A percentile compares a stretch with the other conserved stretches of the same genome.
Conservation (phyloP, 1,284 basidiomycete species). For the Trichosporon sp. region DNA sequence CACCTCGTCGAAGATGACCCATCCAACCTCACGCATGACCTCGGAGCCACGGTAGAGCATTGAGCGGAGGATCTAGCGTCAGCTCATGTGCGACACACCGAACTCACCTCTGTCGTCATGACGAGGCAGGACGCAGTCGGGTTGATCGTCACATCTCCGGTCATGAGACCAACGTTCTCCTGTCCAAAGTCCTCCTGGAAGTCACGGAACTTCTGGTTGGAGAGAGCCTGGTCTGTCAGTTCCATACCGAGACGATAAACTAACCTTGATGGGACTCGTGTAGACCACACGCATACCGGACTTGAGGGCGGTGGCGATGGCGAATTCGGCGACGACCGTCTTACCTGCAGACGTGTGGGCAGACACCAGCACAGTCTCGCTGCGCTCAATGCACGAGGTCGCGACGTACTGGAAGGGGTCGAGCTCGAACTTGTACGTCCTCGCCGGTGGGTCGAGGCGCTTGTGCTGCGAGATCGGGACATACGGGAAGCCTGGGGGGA, state of each 20-base stretch:
- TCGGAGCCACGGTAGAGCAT: slow-evolving; percentile 99
- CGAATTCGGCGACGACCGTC: slow-evolving; percentile 98
- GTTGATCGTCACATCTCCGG: slow-evolving; percentile 99
- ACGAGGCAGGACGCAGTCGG: slow-evolving; percentile 94
- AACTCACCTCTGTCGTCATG: slow-evolving; percentile 93
- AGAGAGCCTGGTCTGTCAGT: slow-evolving; percentile 67
- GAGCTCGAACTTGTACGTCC: slow-evolving; percentile 91
- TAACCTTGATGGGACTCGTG: slow-evolving; percentile 97
- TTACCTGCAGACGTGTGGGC: slow-evolving; percentile 99
- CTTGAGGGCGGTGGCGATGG: slow-evolving; percentile 94
- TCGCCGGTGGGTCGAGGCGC: slow-evolving; percentile 83
- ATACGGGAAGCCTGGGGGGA: slow-evolving; percentile 89
- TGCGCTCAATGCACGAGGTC: slow-evolving; percentile 89
- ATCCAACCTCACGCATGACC: slow-evolving; percentile 98
- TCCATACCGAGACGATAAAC: slow-evolving; percentile 28
- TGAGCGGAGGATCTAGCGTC: slow-evolving; percentile 80
- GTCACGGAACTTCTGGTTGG: slow-evolving; percentile 98
- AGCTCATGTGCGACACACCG: background rate
- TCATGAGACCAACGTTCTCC: slow-evolving; percentile 84
- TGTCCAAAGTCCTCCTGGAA: slow-evolving; percentile 95
- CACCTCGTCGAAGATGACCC: slow-evolving; percentile 99
- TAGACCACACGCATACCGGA: slow-evolving; percentile 88
- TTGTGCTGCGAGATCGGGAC: slow-evolving; percentile 85
- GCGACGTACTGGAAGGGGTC: slow-evolving; percentile 98
- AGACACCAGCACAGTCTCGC: slow-evolving; percentile 95